Conservation (phyloP, 1,284 basidiomycete species). For the Ceratobasidium sp. region DNA sequence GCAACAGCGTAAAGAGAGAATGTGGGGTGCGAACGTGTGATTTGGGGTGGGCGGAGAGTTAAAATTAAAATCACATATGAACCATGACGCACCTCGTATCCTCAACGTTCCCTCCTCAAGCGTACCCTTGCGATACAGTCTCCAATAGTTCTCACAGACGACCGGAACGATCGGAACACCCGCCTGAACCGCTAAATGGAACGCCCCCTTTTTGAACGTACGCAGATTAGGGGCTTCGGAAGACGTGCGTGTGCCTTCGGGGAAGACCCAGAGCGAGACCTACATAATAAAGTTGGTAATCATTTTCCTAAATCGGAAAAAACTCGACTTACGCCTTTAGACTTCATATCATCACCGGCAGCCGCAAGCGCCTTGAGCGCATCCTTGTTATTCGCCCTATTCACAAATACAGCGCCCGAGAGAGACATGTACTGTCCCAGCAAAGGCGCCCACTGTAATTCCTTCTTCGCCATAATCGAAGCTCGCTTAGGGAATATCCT, state of each 20-base stretch:
- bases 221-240: conserved; percentile 76
- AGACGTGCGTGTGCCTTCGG: conserved; percentile 90
- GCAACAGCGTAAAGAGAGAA: background rate
- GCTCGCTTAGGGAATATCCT: conserved; percentile 88
- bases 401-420: conserved; percentile 94
- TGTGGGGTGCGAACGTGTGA: background rate
- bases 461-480: conserved; percentile 95
- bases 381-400: conserved; percentile 83
- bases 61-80: conserved; percentile 30
- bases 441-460: conserved; percentile 85
- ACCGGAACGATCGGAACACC: conserved; percentile 92
- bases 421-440: conserved; percentile 94
- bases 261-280: conserved; percentile 91
- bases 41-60: conserved; percentile 22
- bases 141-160: conserved; percentile 95
- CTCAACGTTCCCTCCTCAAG: conserved; percentile 85
- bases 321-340: conserved; percentile 61
- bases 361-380: conserved; percentile 83
- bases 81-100: conserved; percentile 76
- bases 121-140: conserved; percentile 81
- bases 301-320: conserved; percentile 14
- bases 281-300: conserved; percentile 53
- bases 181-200: conserved; percentile 94
- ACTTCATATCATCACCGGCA: conserved; percentile 88
- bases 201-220: conserved; percentile 98